Percentiles rank a stretch among this genome's conserved stretches.
phyloP scores from a whole-genome alignment of 139 green algal species.

The Tetraselmis striata region DNA sequence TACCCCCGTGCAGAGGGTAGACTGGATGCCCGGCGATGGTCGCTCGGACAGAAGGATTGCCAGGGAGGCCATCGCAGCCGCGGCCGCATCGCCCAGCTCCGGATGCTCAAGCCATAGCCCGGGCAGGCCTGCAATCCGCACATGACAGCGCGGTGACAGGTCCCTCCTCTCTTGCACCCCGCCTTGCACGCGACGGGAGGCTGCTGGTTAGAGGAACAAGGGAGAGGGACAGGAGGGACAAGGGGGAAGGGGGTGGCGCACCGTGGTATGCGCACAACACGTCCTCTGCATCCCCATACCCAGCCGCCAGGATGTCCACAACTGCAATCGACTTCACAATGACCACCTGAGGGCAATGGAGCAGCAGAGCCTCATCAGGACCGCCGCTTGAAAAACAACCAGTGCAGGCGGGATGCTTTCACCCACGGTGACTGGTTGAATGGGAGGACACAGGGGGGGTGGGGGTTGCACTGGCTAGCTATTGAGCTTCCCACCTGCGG shows the following conservation, averaged over 20 bases:
- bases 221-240: too few species aligned
- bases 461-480: too few species aligned
- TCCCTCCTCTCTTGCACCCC: neutral
- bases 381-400: neutral
- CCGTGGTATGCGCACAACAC: neutral
- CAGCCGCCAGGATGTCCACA: neutral
- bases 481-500: too few species aligned
- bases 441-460: neutral
- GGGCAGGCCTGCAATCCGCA: neutral
- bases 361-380: neutral
- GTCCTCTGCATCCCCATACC: neutral
- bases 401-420: too few species aligned
- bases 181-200: too few species aligned
- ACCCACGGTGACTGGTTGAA: neutral
- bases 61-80: neutral
- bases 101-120: neutral
- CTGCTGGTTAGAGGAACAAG: too few species aligned
- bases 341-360: neutral
- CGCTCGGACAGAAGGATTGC: neutral
- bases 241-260: neutral
- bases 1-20: neutral
- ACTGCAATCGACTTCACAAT: neutral
- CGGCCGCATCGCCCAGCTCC: neutral
- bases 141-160: neutral
- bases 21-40: neutral